phyloP scores from a whole-genome alignment of 2,329 filamentous ascomycete genomes.

The Leptographium procerum region DNA sequence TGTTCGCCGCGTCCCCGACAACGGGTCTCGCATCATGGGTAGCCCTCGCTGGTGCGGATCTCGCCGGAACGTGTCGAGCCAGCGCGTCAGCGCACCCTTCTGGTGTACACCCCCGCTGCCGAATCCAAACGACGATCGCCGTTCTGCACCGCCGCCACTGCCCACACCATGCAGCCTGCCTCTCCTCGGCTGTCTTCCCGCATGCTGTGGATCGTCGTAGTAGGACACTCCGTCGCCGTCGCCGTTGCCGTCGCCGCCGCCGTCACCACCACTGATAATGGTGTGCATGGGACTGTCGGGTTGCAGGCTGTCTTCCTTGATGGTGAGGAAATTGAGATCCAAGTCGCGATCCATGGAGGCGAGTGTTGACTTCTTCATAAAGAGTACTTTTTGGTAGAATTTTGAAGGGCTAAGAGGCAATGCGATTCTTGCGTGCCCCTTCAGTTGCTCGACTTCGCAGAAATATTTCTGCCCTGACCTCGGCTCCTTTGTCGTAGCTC shows the following conservation, averaged over 20 bases:
- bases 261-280: background rate
- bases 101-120: conserved; percentile 5
- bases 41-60: conserved; percentile 38
- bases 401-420: background rate
- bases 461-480: background rate
- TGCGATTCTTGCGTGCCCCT: background rate
- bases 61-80: conserved; percentile 52
- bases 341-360: conserved; percentile 14
- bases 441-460: background rate
- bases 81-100: conserved; percentile 18
- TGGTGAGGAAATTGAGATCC: conserved; percentile 14
- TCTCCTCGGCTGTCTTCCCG: background rate
- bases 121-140: conserved; percentile 11
- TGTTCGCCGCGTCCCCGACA: background rate
- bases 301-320: conserved; percentile 14
- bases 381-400: background rate
- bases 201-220: conserved; percentile 12
- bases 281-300: conserved; percentile 10
- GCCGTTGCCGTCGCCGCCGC: background rate
- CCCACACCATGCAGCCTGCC: background rate
- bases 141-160: background rate
- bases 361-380: conserved; percentile 3
- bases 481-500: background rate
- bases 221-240: conserved; percentile 5
- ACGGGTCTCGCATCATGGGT: conserved; percentile 1